Evolutionary conservation across 495 filamentous ascomycete genomes (phyloP).

Genomic region (Xylaria bambusicola): DNA sequence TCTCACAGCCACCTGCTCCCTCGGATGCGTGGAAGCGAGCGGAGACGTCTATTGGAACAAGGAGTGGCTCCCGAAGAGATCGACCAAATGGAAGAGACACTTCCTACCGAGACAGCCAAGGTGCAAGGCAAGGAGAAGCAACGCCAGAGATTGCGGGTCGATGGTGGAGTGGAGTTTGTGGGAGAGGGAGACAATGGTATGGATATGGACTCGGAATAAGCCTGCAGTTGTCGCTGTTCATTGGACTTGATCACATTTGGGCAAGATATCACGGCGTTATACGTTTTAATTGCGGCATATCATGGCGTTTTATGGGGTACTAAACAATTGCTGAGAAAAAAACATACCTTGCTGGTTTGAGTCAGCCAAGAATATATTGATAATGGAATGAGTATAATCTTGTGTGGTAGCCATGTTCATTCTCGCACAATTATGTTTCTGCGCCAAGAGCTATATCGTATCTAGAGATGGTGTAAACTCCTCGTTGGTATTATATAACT

Average conservation of each 20-base stretch:
- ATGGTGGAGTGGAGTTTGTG: conserved; percentile 64
- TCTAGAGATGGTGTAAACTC: neutral
- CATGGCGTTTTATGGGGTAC: conserved; percentile 19
- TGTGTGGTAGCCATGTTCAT: neutral
- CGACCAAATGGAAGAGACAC: conserved; percentile 55
- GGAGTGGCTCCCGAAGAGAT: conserved; percentile 49
- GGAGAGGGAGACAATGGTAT: conserved; percentile 56
- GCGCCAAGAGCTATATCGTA: neutral
- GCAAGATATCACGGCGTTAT: conserved; percentile 21
- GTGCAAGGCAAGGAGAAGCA: conserved; percentile 62
- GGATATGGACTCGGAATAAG: conserved; percentile 64
- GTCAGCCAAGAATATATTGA: neutral
- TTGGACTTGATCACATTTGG: conserved; percentile 27
- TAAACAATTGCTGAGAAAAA: conserved; percentile 6
- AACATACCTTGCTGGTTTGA: conserved; percentile 11
- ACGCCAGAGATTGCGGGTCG: conserved; percentile 63
- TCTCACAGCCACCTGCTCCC: conserved; percentile 88
- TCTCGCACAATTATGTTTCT: neutral
- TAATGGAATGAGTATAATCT: neutral
- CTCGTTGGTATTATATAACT: no score
- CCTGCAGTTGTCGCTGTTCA: conserved; percentile 14
- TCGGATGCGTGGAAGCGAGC: conserved; percentile 58
- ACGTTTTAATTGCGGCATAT: conserved; percentile 19
- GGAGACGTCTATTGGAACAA: conserved; percentile 49
- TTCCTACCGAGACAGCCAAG: conserved; percentile 47